phyloP scores from a whole-genome alignment of 1,139 yeast genomes.

The Saccharomyces hybrid region DNA sequence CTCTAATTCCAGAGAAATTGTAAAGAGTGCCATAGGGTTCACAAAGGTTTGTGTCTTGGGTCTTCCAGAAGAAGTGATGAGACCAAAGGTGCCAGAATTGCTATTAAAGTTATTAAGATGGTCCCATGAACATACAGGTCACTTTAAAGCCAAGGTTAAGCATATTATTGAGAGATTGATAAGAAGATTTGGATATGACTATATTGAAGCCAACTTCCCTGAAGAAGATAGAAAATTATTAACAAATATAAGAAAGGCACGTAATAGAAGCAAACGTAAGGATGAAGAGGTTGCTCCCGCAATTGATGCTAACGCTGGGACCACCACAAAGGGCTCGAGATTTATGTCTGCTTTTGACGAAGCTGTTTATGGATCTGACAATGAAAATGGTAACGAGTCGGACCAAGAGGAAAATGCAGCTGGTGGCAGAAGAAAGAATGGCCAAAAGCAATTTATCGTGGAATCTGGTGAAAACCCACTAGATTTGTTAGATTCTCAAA shows the following conservation, averaged over 20 bases:
- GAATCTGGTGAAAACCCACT: constrained; percentile 78
- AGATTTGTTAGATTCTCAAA: constrained; percentile 77
- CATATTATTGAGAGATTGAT: constrained; percentile 87
- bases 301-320: constrained; percentile 9
- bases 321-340: constrained; percentile 33
- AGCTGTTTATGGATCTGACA: constrained; percentile 43
- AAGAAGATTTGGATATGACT: constrained; percentile 81
- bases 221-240: constrained; percentile 79
- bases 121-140: constrained; percentile 95
- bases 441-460: constrained; percentile 55
- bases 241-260: constrained; percentile 74
- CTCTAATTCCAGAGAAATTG: constrained; percentile 86
- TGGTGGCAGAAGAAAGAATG: constrained; percentile 20
- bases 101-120: constrained; percentile 72
- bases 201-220: constrained; percentile 73
- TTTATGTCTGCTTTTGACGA: constrained; percentile 82
- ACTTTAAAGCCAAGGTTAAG: constrained; percentile 84
- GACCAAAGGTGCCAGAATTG: constrained; percentile 56
- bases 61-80: constrained; percentile 72
- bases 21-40: constrained; percentile 88
- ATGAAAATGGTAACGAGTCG: constrained; percentile 32
- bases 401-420: constrained; percentile 23
- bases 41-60: constrained; percentile 84
- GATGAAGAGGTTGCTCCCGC: constrained; percentile 30
- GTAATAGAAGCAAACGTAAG: constrained; percentile 76